phyloP scores from a whole-genome alignment of 2,329 filamentous ascomycete genomes.

The Arthrinium phaeospermum region DNA sequence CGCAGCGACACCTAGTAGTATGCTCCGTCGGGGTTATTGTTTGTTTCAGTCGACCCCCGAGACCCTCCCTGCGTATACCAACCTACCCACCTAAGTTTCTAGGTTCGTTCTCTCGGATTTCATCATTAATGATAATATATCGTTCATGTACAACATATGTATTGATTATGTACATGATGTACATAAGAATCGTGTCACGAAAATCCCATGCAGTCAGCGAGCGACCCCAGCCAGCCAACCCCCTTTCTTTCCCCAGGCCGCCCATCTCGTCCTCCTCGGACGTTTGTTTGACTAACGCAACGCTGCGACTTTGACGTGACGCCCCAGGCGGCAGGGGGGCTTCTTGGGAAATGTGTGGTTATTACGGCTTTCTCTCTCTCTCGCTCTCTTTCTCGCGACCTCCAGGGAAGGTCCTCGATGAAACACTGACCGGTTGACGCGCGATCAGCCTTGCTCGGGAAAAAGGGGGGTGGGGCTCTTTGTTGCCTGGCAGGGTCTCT shows the following conservation, averaged over 20 bases:
- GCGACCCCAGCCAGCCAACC: neutral
- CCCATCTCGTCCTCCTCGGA: neutral
- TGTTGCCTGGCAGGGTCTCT: too few species aligned
- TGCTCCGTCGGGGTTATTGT: neutral
- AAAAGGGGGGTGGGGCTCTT: too few species aligned
- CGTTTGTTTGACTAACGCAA: neutral
- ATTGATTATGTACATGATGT: neutral
- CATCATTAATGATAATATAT: neutral
- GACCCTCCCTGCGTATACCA: neutral
- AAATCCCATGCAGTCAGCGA: neutral
- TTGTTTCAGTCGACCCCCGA: neutral
- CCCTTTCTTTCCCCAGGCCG: neutral
- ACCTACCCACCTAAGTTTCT: neutral
- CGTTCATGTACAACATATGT: neutral
- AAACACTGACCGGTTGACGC: neutral
- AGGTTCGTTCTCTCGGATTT: too few species aligned
- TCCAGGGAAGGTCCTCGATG: neutral
- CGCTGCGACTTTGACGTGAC: neutral
- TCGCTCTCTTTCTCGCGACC: too few species aligned
- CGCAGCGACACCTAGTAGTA: neutral
- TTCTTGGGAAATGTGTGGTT: neutral
- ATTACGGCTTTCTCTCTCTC: neutral
- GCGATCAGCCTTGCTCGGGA: too few species aligned
- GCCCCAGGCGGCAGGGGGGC: neutral
- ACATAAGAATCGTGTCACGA: neutral